phyloP scores from a whole-genome alignment of 2,329 filamentous ascomycete genomes.

The Fusarium avenaceum region DNA sequence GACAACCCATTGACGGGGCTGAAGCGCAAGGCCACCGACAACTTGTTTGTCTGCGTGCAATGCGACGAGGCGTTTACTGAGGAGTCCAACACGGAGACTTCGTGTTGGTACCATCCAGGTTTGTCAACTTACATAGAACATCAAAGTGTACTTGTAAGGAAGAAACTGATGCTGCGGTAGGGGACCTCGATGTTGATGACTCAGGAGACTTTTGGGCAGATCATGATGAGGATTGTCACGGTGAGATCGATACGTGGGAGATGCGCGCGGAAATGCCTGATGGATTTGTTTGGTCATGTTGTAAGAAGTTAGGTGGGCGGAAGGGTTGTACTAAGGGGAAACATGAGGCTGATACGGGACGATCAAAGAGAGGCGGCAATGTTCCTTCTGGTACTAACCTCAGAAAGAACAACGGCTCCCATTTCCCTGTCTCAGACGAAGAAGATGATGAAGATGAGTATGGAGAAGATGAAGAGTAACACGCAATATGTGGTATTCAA shows the following conservation, averaged over 20 bases:
- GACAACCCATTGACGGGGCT: neutral
- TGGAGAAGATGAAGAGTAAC: neutral
- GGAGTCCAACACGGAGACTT: conserved; percentile 24
- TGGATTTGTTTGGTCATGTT: conserved; percentile 21
- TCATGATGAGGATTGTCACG: conserved; percentile 22
- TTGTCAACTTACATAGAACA: neutral
- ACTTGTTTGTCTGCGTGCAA: conserved; percentile 36
- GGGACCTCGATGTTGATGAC: conserved; percentile 15
- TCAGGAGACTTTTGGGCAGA: conserved; percentile 17
- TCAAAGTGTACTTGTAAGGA: neutral
- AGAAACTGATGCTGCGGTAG: conserved; percentile 2
- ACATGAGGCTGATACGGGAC: conserved; percentile 15
- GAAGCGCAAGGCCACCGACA: conserved; percentile 39
- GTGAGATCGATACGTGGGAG: conserved; percentile 17
- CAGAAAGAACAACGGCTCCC: conserved; percentile 14
- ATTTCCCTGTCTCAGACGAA: neutral
- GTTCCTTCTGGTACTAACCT: conserved; percentile 20
- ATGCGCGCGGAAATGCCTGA: conserved; percentile 25
- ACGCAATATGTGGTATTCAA: no score
- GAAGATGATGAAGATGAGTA: neutral
- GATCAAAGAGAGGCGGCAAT: conserved; percentile 18
- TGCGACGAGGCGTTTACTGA: conserved; percentile 23
- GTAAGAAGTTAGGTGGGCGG: conserved; percentile 1
- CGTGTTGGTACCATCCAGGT: conserved; percentile 33
- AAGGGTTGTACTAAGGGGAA: conserved; percentile 21